These are phyloP conservation scores for Didymella segeticola DNA, from an alignment of 2,329 filamentous ascomycete genomes.

Conservation along the genomic window DNA sequence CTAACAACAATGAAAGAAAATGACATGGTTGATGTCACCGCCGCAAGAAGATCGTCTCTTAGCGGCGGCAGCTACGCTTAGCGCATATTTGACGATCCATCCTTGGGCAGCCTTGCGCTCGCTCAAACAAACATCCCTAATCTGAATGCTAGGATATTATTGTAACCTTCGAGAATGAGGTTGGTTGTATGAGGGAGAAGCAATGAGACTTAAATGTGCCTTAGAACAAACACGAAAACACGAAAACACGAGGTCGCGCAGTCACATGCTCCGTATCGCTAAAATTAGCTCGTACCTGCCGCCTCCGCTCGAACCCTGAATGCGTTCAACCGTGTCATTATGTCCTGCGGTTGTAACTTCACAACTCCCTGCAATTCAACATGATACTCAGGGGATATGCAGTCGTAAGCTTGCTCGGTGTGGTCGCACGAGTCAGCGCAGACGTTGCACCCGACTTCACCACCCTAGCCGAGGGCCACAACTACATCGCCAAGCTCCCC, in stretches of 20 bases:
- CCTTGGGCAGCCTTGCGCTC: not conserved
- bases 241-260: not conserved
- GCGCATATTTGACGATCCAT: not conserved
- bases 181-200: not conserved
- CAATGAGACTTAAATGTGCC: no score
- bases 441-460: conserved; percentile 41
- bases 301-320: conserved; percentile 2
- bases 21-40: conserved; percentile 6
- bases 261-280: conserved; percentile 11
- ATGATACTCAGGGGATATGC: conserved; percentile 25
- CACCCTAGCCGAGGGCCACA: conserved; percentile 39
- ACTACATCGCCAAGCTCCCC: conserved; percentile 42
- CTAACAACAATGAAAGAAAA: not conserved
- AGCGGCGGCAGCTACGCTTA: conserved; percentile 15
- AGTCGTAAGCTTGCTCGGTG: conserved; percentile 9
- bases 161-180: not conserved
- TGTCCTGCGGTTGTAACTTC: not conserved
- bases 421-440: conserved; percentile 12
- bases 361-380: not conserved
- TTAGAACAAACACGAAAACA: no score
- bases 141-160: no score
- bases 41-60: conserved; percentile 6
- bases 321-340: conserved; percentile 21
- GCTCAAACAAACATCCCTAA: not conserved
- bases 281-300: conserved; percentile 15